Evolutionary conservation across 331 rosid species (phyloP).

Genomic region (Quercus lobata): DNA sequence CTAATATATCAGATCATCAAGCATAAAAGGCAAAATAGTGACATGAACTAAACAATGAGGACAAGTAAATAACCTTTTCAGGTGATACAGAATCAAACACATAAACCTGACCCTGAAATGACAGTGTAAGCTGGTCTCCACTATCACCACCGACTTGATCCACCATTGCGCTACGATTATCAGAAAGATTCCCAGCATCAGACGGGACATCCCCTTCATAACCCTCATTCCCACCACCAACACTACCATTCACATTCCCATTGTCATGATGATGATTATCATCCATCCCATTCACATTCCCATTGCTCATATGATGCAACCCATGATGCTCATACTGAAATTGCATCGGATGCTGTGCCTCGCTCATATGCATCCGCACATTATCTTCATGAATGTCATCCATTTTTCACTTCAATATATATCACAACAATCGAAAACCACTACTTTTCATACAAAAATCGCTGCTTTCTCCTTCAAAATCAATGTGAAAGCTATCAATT

Average conservation of each 20-base stretch:
- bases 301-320: constrained; percentile 57
- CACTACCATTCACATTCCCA: constrained; percentile 29
- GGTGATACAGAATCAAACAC: constrained; percentile 69
- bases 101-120: constrained; percentile 78
- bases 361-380: constrained; percentile 38
- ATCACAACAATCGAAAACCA: not conserved
- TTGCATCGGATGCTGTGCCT: constrained; percentile 48
- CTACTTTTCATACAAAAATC: not conserved
- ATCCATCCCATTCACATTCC: constrained; percentile 49
- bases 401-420: constrained; percentile 27
- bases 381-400: constrained; percentile 50
- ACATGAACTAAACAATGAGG: constrained; percentile 3
- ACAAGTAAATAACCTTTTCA: constrained; percentile 51
- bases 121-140: constrained; percentile 70
- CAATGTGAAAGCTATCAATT: not conserved
- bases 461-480: not conserved
- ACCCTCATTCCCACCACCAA: constrained; percentile 37
- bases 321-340: constrained; percentile 50
- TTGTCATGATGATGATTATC: constrained; percentile 48
- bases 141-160: constrained; percentile 41
- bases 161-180: constrained; percentile 32
- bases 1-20: not conserved
- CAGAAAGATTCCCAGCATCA: constrained; percentile 46
- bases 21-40: not conserved
- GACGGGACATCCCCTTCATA: constrained; percentile 50